Evolutionary conservation across 2,329 filamentous ascomycete genomes (phyloP), one percentile per base, ranked within the genome.

Genomic region (Ceratocystis alfenasii): DNA sequence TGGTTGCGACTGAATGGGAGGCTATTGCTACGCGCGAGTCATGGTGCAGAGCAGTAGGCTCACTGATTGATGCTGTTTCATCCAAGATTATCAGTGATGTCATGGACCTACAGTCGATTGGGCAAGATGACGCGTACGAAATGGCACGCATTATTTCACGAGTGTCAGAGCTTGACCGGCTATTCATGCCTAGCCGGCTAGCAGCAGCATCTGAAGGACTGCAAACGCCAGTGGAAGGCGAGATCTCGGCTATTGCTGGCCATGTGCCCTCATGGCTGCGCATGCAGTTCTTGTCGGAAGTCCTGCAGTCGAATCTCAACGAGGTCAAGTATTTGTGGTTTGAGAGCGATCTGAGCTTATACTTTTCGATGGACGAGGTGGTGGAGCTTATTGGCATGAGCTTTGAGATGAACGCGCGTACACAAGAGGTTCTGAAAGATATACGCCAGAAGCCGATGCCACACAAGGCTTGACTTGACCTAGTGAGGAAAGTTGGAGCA

Each of bases 301-400:
- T 87, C 33, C 75, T 87, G 69, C 84, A 87, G 75, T 86, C 83
- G 70, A 86, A 87, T 70, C 75, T 87, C 64, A 81, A 81, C 68
- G 85, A 87, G 68, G 81, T 87, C 66, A 78, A 78, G 66, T 86
- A 78, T 69, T 73, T 87, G 46, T 87, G 85, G 85, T 78, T 81
- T 70, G 84, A 87, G 69, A 84, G 83, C 73, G 84, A 87, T 72
- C 75, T 87, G 53, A 85, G 83, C 69, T 72, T 86, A 46, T 85
- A 86, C 72, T 87, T 87, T 70, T 78, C 80, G 0, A 78, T 76
- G 6, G 79, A 80, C 3, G 84, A 87, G 74, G 82, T 87, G 15
- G 74, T 86, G 44, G 84, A 87, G 68, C 72, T 87, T 70, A 81
- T 87, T 59, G 77, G 80, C 63, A 77, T 84, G 22, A 87, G 84